Evolutionary conservation across 2,329 filamentous ascomycete species (phyloP), one percentile per base, ranked within the genome.

Genomic region (Fusarium humuli): DNA sequence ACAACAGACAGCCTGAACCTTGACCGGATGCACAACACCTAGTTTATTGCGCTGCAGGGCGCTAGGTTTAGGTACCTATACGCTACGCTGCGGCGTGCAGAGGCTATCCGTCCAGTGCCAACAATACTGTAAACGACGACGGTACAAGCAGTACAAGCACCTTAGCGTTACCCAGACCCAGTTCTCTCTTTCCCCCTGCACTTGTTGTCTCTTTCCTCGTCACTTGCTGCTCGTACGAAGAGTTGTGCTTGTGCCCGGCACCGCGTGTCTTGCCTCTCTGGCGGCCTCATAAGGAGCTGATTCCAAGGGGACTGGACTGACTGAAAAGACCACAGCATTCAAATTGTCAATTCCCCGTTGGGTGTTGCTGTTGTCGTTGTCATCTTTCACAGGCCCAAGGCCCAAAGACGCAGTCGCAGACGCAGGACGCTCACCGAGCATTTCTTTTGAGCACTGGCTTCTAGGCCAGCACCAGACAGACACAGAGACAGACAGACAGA

Each of bases 181-280:
- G 75, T 77, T 76, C 61, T 75, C 75, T 77, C 76, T 76, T 77
- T 44, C 56, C 74, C 57, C 73, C 49, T 53, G 18, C n/a, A n/a
- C 49, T 67, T 72, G 72, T 76, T 76, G 48, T 65, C 74, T 76
- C 74, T 76, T 76, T 41, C 53, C 71, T 64, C 71, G 59, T 74
- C 61, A 58, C 61, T 65, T 59, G 45, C 58, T 65, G 53, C 69
- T 58, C 69, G 42, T 56, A 48, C 57, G 50, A 65, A 69, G 73
- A 73, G 66, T 67, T 72, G 59, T 68, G 70, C 66, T 73, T 72
- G 65, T 63, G 65, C 67, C 67, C 69, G 57, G 67, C 57, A 70
- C 72, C 67, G 67, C 69, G 54, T 75, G 71, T 73, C 67, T 73
- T 74, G 73, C 73, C 72, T 74, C 64, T 75, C 70, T 61, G 70